Evolutionary conservation across 202 grass and related monocot genomes (phyloP), one percentile per base, ranked within the genome.

Genomic region (Musa balbisiana): DNA sequence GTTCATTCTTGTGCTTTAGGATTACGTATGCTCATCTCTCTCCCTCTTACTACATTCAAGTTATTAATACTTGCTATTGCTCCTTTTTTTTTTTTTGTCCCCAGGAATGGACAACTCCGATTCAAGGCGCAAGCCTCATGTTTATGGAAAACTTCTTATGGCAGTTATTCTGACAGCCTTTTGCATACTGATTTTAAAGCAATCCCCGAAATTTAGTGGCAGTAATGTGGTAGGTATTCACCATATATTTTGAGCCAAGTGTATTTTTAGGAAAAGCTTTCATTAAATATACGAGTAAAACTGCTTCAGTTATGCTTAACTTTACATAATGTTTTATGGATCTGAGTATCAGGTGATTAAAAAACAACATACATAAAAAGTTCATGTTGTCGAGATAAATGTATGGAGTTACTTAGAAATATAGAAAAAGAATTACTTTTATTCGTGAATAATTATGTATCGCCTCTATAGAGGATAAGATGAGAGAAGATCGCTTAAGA

Each of bases 131-230:
- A 99, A 99, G 66, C 89, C 91, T 79, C 85, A 85, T 85, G 79
- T 90, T 87, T 59, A 88, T 82, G 89, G 87, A 79, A 99, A 99
- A 88, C 73, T 92, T 77, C 67, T 95, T 80, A 81, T 81, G 64
- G 91, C 80, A 53, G 79, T 83, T 69, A 74, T 90, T 77, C 75
- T 99, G 72, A 85, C 84, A 67, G 55, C 75, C 54, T 79, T 99
- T 53, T 99, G 95, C 90, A 73, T 99, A 88, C 90, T 90, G 84
- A 82, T 94, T 83, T 76, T 99, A 75, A 99, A 99, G 89, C 95
- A 95, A 88, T 92, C 91, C 78, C 88, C 91, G 89, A 87, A 83
- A 78, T 94, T 99, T 76, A 76, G 72, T 88, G 87, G 89, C 78
- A 87, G 71, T 59, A 99, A 81, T 86, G 78, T 88, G 89, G 95